Percentiles rank a stretch among this genome's conserved stretches.
Evolutionary conservation across 2,329 filamentous ascomycete genomes (phyloP).

Genomic region (Ambrosiella beaveri): DNA sequence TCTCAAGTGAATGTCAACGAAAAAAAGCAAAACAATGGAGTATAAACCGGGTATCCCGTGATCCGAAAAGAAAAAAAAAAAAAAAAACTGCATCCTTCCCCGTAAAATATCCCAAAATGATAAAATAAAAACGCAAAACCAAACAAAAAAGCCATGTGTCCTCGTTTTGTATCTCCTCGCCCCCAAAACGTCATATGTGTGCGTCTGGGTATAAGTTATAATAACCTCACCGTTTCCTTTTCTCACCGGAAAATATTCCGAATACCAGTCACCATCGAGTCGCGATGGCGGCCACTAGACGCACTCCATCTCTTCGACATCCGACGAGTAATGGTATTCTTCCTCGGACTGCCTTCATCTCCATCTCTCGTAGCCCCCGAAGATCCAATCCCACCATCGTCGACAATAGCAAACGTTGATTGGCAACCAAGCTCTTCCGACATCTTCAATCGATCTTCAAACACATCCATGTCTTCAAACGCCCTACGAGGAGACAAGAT

Average conservation of each 20-base stretch:
- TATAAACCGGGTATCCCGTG: not conserved
- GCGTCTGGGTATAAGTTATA: not conserved
- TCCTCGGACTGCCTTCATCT: constrained; percentile 2
- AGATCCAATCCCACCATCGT: not conserved
- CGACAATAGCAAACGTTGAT: not conserved
- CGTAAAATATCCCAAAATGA: not conserved
- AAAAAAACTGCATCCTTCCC: not conserved
- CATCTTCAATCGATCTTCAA: constrained; percentile 6
- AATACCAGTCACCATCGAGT: constrained; percentile 10
- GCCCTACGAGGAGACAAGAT: constrained; percentile 4
- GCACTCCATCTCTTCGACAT: constrained; percentile 10
- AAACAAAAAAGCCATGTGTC: not conserved
- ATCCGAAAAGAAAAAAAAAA: not conserved
- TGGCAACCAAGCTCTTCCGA: not conserved
- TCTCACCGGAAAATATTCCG: constrained; percentile 11
- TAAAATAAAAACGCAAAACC: not conserved
- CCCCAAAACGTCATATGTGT: not conserved
- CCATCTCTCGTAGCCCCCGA: not conserved
- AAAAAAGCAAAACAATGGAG: not conserved
- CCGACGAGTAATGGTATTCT: not conserved
- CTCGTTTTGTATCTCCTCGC: not conserved
- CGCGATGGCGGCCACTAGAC: constrained; percentile 9
- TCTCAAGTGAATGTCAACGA: not conserved
- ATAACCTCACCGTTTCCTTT: not conserved
- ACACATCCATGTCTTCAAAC: not conserved